These are phyloP conservation scores for Sclerotinia subarctica DNA, from an alignment of 2,329 filamentous ascomycete genomes.

Conservation along the genomic window DNA sequence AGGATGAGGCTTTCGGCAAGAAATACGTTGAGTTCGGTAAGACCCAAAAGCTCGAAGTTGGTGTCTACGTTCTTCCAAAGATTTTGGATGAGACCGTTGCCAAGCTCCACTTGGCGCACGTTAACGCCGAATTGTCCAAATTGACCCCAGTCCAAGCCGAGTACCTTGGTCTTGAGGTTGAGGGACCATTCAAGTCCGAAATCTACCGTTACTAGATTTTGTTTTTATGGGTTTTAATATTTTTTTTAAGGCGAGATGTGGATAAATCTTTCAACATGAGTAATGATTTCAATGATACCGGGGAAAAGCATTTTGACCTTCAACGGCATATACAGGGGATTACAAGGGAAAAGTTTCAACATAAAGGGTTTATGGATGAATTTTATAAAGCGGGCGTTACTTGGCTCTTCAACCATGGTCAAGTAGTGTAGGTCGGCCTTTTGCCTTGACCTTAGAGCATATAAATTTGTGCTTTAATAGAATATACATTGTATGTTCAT, in stretches of 20 bases:
- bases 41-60: constrained; percentile 81
- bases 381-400: constrained; percentile 39
- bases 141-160: constrained; percentile 86
- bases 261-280: constrained; percentile 40
- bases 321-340: constrained; percentile 53
- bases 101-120: constrained; percentile 85
- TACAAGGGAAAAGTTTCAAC: constrained; percentile 40
- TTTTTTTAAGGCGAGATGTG: constrained; percentile 27
- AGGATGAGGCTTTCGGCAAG: constrained; percentile 79
- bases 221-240: constrained; percentile 24
- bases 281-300: constrained; percentile 57
- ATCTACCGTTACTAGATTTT: constrained; percentile 50
- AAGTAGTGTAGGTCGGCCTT: constrained; percentile 38
- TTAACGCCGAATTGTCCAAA: constrained; percentile 89
- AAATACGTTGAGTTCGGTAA: constrained; percentile 98
- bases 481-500: constrained; percentile 22
- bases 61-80: constrained; percentile 98
- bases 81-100: constrained; percentile 98
- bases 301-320: constrained; percentile 56
- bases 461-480: constrained; percentile 25
- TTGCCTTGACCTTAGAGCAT: constrained; percentile 34
- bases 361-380: constrained; percentile 31
- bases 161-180: constrained; percentile 80
- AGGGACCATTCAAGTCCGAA: constrained; percentile 96
- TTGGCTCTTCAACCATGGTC: constrained; percentile 43